Base-by-base conservation (phyloP, 331 rosid species). In the Saraca asoca region DNA sequence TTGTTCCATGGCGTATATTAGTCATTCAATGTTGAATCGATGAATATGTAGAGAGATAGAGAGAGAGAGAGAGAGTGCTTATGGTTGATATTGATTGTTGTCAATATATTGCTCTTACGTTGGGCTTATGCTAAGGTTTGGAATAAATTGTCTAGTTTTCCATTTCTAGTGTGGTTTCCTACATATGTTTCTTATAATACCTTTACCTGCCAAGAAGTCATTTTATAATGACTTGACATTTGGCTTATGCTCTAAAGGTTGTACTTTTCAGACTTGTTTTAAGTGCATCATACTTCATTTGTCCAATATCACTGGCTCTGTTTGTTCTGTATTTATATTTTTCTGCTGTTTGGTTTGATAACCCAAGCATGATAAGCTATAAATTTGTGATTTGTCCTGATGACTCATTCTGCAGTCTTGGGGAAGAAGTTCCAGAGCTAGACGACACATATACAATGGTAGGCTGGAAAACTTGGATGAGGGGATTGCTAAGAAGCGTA, bases 331-430 rank as follows among this genome's bases (percentile, higher is more conserved):
- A 58, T 67, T 39, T 56, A 80, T 50, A 66, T 58, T 60, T 49
- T 42, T 29, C 24, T 31, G 49, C 12, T 75, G 54, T 24, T 51
- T 64, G 73, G 45, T 62, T 64, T 64, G 42, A 62, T 34, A 66
- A n/a, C 51, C 19, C 15, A 6, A 53, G 51, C 35, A 37, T 42
- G 7, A 38, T 12, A 63, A 62, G 58, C 45, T 77, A 58, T 53
- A 43, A 51, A 35, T 75, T 41, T 64, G 62, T 77, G 70, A 68
- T 70, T 19, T 80, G 58, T 55, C 66, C 62, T 75, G 64, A 66
- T 83, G 79, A 62, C 77, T 57, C 72, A 48, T 48, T 54, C 64
- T 84, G 88, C 92, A 88, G 95, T 71, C 77, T 72, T 56, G 64
- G 19, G 51, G 71, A 72, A 83, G 82, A 71, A 42, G 70, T 70